Base-by-base conservation (phyloP, 495 filamentous ascomycete species). In the Massariosphaeria phaeospora region DNA sequence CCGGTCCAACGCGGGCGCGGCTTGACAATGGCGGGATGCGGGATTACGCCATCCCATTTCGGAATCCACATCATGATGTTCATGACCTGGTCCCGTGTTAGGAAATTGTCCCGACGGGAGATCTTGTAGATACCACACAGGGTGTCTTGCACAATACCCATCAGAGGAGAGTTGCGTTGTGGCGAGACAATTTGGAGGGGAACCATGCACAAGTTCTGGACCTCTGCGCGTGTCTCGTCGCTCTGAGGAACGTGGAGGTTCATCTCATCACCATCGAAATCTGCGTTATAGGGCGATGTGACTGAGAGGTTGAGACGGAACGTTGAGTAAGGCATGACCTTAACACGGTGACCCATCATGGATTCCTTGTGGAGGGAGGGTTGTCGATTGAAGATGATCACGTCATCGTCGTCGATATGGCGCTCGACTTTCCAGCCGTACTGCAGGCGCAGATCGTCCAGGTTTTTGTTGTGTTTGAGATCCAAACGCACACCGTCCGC, bases 221-320 rank as follows among this genome's bases (percentile, higher is more conserved):
- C 80, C 71, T 99, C 93, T 9, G 93, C 91, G 10, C 93, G 83
- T 20, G 93, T 88, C 70, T 99, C 94, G 63, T 99, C 91, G 15
- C 86, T 87, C 68, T 99, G 93, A 7, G 93, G 94, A 35, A 99
- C 94, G 76, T 99, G 93, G 70, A 99, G 80, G 67, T 99, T 99
- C 93, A 99, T 99, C 72, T 99, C 93, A 70, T 99, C 93, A 59
- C 93, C 93, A 67, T 99, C 93, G 67, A 99, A 99, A 84, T 99
- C 93, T 55, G 93, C 93, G 70, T 99, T 99, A 75, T 99, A 99
- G 1, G 93, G 93, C 35, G 90, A 91, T 0, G 93, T 99, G 62
- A 99, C 93, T 0, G 93, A 99, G 53, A 99, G 71, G 63, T 99
- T 99, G 20, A 99, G 78, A 27, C 93, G 81, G 76, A 99, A 99